Evolutionary conservation across 768 basidiomycete genomes (phyloP).

Genomic region (Mycena kentingensis): DNA sequence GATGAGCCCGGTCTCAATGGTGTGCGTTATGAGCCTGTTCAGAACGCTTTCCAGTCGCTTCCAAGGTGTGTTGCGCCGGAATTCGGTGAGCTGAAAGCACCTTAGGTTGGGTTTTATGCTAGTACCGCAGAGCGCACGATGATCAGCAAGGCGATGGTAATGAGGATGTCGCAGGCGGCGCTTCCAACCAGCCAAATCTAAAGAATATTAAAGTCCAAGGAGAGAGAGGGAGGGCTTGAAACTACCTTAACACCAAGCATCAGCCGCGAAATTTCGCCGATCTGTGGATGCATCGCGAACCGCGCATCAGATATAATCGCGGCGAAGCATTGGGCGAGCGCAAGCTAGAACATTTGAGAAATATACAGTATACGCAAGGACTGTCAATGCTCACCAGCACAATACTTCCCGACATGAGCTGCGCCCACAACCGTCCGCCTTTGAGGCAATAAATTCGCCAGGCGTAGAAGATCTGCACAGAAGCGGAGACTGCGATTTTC

Average conservation of each 20-base stretch:
- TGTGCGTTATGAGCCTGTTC: background rate
- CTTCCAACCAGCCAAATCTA: slow-evolving; percentile 20
- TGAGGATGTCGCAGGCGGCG: slow-evolving; percentile 10
- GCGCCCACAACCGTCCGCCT: background rate
- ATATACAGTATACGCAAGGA: background rate
- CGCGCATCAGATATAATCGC: slow-evolving; percentile 3
- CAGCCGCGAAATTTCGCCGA: background rate
- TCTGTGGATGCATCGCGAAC: background rate
- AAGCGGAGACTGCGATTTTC: background rate
- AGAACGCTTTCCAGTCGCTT: background rate
- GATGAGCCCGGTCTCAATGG: background rate
- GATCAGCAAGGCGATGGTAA: slow-evolving; percentile 6
- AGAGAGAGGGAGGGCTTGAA: background rate
- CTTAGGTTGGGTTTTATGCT: too few relatives aligned
- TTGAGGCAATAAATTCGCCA: slow-evolving; percentile 16
- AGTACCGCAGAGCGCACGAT: slow-evolving; percentile 4
- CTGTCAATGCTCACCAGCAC: background rate
- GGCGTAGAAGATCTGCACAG: slow-evolving; percentile 13
- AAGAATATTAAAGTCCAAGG: too few relatives aligned
- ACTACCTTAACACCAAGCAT: slow-evolving; percentile 9
- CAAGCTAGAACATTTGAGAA: slow-evolving; percentile 1
- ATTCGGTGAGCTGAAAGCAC: background rate
- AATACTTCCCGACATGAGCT: background rate
- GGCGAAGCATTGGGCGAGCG: slow-evolving; percentile 7
- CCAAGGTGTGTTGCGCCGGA: slow-evolving; percentile 1